A percentile compares a stretch with the other conserved stretches of the same genome.
Evolutionary conservation across 202 grass and related monocot genomes (phyloP).

Genomic region (Digitaria exilis): DNA sequence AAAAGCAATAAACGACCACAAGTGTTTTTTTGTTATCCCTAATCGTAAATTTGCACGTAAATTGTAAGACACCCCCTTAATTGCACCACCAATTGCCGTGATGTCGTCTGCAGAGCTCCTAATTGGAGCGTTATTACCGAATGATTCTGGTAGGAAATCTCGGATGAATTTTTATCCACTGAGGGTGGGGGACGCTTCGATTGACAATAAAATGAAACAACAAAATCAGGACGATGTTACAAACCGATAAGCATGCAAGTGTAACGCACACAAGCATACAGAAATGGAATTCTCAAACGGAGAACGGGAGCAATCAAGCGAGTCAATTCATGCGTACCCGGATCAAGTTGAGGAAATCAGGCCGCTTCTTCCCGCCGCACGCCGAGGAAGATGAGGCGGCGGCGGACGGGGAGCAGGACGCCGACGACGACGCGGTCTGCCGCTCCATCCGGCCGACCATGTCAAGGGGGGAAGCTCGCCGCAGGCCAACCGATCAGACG

Average conservation of each 20-base stretch:
- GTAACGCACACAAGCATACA: background rate
- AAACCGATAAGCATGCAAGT: background rate
- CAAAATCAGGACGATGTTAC: background rate
- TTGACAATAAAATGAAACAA: background rate
- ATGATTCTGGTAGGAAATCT: background rate
- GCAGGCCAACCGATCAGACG: conserved; percentile 25
- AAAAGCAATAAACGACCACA: background rate
- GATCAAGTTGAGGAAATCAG: conserved; percentile 79
- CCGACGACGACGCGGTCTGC: conserved; percentile 53
- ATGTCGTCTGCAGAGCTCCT: background rate
- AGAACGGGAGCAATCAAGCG: background rate
- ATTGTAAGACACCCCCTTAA: background rate
- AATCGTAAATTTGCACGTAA: background rate
- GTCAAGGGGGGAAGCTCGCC: conserved; percentile 10
- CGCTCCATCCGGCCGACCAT: conserved; percentile 83
- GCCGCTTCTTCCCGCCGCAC: conserved; percentile 51
- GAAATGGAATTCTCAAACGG: background rate
- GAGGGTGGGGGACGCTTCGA: background rate
- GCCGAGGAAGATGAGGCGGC: conserved; percentile 41
- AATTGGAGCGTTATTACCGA: background rate
- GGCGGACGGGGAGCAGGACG: conserved; percentile 59
- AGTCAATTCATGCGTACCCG: conserved; percentile 55
- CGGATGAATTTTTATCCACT: background rate
- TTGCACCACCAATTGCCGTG: background rate
- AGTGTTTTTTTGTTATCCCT: too few relatives aligned